Evolutionary conservation across 106 monocot species (phyloP), one percentile per base, ranked within the genome.

Genomic region (Platanthera guangdongensis): DNA sequence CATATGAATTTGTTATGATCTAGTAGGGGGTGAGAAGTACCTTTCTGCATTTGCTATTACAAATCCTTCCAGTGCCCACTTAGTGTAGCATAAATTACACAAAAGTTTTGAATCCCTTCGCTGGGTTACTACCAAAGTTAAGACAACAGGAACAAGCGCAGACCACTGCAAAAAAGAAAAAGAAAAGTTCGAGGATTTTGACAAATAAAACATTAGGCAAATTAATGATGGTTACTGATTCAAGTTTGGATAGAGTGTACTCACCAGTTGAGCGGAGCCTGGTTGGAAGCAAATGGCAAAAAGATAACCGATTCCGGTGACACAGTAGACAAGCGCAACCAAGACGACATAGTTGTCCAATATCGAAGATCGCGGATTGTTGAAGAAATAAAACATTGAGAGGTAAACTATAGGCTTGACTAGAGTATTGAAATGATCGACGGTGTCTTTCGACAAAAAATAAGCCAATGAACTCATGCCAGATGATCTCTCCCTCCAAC

Each of bases 311-410:
- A 94, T 91, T 52, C 94, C 94, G 50, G 94, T 91, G 30, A 94
- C 94, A 73, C 91, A 94, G 79, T 94, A 94, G 18, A 94, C 91
- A 30, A 94, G 87, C 68, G 89, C 83, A 11, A 91, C 76, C 77
- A 94, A 79, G 54, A 94, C 72, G 14, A 82, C 21, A 59, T 91
- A 94, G 72, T 94, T 94, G 52, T 82, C 91, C 47, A 64, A 21
- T 57, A 94, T 87, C 55, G 91, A 89, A 50, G 94, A 94, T 51
- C 94, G 84, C 12, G 89, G 91, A 75, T 91, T 91, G 82, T 87
- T 94, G 89, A 91, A 94, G 87, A 89, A 94, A 82, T 91, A 94
- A 83, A 89, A 91, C 94, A 94, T 94, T 30, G 94, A 94, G 39
- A 94, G 89, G 77, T 94, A 94, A 78, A 94, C 86, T 74, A 94